Base-by-base conservation (phyloP, 176 grass and related monocot genomes). In the Carex parvula region DNA sequence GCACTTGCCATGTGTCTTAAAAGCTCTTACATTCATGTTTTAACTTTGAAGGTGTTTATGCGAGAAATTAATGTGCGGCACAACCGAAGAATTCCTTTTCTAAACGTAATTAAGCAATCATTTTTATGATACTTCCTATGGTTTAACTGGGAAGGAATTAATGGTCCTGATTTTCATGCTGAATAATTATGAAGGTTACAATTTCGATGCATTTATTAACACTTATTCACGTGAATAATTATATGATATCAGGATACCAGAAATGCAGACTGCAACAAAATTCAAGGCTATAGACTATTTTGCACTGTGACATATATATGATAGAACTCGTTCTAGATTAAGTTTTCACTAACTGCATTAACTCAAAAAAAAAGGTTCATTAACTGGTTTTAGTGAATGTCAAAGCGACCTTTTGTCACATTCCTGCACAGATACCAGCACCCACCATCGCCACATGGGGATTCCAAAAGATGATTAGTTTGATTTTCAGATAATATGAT, bases 401-500 rank as follows among this genome's bases (percentile, higher is more conserved):
- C 3, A 61, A 13, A 46, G 57, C 17, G 1, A 1, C 29, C 20
- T 81, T 63, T 24, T 82, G 41, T 7, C 60, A 82, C 15, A 54
- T 52, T 9, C 11, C 11, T 53, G 41, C 61, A 53, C 59, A 66
- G 37, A 44, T 67, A 29, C 21, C 80, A 21, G 11, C 12, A 82
- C 15, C n/a, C 12, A 6, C 20, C 15, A 83, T 35, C 30, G 42
- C 41, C 80, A 83, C 80, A 82, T 68, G 29, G 52, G 63, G 62
- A 35, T 65, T 68, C 9, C 8, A 17, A 65, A 22, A 17, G 8
- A 50, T 68, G 17, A 50, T 55, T 0, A 67, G 26, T 66, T 83
- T 52, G 80, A 65, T 61, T 68, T 83, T 50, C 21, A 35, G 63
- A 61, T 13, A 30, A 24, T 67, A 65, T 65, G 41, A 65, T 83